These are phyloP conservation scores for Helicostylum pulchrum DNA, from an alignment of 192 early-diverging fungal species.

Conservation along the genomic window DNA sequence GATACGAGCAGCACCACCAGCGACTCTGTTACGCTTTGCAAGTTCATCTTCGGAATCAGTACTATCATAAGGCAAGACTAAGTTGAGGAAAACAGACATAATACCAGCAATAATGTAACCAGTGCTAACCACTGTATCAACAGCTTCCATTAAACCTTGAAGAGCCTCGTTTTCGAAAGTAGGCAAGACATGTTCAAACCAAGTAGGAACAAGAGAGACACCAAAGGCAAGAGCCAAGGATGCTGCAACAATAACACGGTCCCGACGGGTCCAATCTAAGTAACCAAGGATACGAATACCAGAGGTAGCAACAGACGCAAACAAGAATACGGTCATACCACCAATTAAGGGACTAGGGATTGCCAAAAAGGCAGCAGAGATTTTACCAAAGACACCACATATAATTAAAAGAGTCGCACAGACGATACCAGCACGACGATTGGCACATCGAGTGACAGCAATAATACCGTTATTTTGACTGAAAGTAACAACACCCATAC, in stretches of 20 bases:
- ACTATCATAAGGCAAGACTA: slow-evolving; percentile 32
- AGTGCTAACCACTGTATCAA: slow-evolving; percentile 46
- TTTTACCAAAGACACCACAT: slow-evolving; percentile 52
- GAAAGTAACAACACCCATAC: slow-evolving; percentile 51
- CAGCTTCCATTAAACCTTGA: slow-evolving; percentile 42
- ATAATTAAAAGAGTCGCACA: slow-evolving; percentile 52
- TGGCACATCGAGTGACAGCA: slow-evolving; percentile 55
- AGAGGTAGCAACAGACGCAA: slow-evolving; percentile 52
- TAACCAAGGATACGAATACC: slow-evolving; percentile 54
- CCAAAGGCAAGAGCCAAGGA: slow-evolving; percentile 49
- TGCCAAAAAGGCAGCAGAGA: slow-evolving; percentile 48
- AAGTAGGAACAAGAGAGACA: slow-evolving; percentile 46
- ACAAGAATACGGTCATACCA: slow-evolving; percentile 57
- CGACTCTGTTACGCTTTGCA: not conserved
- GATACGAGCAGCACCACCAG: slow-evolving; percentile 9
- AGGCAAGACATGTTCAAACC: slow-evolving; percentile 46
- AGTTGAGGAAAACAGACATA: slow-evolving; percentile 42
- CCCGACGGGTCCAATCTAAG: slow-evolving; percentile 53
- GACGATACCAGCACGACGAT: slow-evolving; percentile 49
- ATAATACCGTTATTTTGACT: slow-evolving; percentile 61
- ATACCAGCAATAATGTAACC: slow-evolving; percentile 46
- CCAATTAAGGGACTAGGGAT: slow-evolving; percentile 49
- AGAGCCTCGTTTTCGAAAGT: slow-evolving; percentile 38
- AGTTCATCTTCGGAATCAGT: slow-evolving; percentile 1
- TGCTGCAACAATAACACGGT: slow-evolving; percentile 50